These are phyloP conservation scores for Crithidia sp. DNA, from an alignment of 208 protist species.

Conservation along the genomic window DNA sequence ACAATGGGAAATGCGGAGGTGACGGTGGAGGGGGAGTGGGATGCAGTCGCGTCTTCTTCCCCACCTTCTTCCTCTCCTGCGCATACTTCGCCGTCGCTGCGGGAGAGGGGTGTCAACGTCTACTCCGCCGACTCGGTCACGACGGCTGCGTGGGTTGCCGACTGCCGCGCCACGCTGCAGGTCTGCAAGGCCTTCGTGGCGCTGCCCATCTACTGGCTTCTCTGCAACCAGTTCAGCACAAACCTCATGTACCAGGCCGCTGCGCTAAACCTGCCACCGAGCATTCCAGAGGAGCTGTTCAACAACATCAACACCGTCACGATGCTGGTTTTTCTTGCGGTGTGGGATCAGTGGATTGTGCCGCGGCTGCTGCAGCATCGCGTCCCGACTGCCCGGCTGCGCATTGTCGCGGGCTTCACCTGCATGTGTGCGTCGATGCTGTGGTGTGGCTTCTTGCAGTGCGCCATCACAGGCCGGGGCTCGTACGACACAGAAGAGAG, in stretches of 20 bases:
- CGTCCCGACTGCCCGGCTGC: constrained; percentile 27
- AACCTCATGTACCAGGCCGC: constrained; percentile 64
- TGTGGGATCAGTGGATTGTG: constrained; percentile 50
- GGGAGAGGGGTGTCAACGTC: neutral
- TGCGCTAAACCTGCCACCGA: constrained; percentile 43
- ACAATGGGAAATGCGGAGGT: neutral
- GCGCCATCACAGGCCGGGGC: constrained; percentile 43
- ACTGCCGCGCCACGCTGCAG: constrained; percentile 44
- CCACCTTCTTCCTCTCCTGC: too few relatives aligned
- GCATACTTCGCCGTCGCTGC: too few relatives aligned
- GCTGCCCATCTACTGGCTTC: constrained; percentile 76
- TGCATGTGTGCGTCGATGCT: constrained; percentile 60
- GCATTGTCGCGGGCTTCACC: constrained; percentile 44
- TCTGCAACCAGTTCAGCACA: constrained; percentile 74
- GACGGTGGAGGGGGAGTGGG: constrained; percentile 4
- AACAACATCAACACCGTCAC: constrained; percentile 78
- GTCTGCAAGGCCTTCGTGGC: constrained; percentile 59
- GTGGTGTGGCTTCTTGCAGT: constrained; percentile 62
- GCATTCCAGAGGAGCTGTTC: constrained; percentile 60
- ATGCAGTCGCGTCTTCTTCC: neutral
- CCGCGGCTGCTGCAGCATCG: constrained; percentile 34
- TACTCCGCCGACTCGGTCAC: constrained; percentile 1
- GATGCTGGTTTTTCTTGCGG: constrained; percentile 49
- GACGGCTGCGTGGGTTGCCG: constrained; percentile 27
- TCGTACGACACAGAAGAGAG: constrained; percentile 40